Base-by-base conservation (phyloP, 768 basidiomycete genomes). In the Lentinula detonsa region DNA sequence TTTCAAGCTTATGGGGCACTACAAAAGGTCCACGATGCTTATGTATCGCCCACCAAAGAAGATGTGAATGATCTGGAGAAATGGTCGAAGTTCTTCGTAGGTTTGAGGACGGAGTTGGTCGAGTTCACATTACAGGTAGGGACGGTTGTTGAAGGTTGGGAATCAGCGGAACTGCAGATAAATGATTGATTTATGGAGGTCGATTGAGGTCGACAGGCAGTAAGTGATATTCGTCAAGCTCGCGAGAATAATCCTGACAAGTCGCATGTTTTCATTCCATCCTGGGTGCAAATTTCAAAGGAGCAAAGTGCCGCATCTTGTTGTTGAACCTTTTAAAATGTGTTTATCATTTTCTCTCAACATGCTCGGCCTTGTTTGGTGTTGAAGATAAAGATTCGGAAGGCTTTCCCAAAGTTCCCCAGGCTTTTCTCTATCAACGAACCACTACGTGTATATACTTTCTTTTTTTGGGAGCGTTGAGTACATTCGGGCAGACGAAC, bases 91-190 rank as follows among this genome's bases (percentile, higher is more conserved):
- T 59, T 59, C 18, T 59, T 49, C 21, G 48, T 21, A 8, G 58
- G 58, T 13, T 11, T 59, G 7, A 46, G 43, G 18, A 49, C 58
- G 31, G 58, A 59, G 31, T 21, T 59, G 42, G 15, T 50, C 3
- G 58, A 48, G 31, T 59, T 59, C 31, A 50, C 58, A 9, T 8
- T 5, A 8, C 28, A 35, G 34, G 50, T 59, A 10, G 28, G 42
- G 18, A 39, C 31, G 21, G 43, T 59, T n/a, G 58, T 59, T 21
- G 58, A 59, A 37, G 35, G 31, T 11, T 59, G 58, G 58, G 58
- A 59, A 39, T 37, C 34, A n/a, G 21, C 10, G 9, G 50, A 52
- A 52, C 50, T 1, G 18, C 33, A 52, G 15, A 52, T 6, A 6
- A 34, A 53, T 13, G 1, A 53, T n/a, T 53, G 46, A 48, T 23